Base-by-base conservation (phyloP, 805 yeast genomes). In the Pichia rugopelliculosa region DNA sequence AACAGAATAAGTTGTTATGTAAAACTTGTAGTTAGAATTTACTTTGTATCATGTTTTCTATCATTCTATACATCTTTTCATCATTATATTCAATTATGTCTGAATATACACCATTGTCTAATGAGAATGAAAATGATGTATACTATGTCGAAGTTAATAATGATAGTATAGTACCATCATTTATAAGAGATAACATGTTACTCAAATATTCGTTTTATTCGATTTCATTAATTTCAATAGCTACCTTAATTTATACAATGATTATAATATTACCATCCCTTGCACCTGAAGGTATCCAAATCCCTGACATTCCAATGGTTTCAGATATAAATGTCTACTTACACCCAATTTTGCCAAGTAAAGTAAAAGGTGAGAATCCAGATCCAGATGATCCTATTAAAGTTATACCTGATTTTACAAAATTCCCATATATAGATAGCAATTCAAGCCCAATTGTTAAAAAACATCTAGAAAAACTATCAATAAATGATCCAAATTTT, bases 201-300 rank as follows among this genome's bases (percentile, higher is more conserved):
- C 2, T 48, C n/a, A 54, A 42, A 40, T 48, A 49, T 45, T 27
- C 40, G 7, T 13, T 55, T 11, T 49, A 47, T 38, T 45, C 42
- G 5, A 36, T 54, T 10, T 21, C 22, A 4, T 26, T 33, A 1
- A 20, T 51, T 5, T 36, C 49, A 0, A 4, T 60, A 1, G 24
- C 59, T 1, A 50, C 51, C 1, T 6, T 60, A 1, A 62, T 69
- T 0, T 67, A 60, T 46, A 53, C 59, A 34, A 26, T 66, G 33
- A 27, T 66, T 10, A 47, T 66, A 0, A 54, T 57, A 39, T 49
- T 67, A 17, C 71, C 71, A 0, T 60, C 56, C 40, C 36, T 60
- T 22, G 67, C 64, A 4, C 71, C 71, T 3, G 62, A 61, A 0
- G 64, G 62, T 8, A 58, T 56, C 0, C 50, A 48, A 3, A 55